Base-by-base conservation (phyloP, 805 yeast species). In the Lipomyces orientalis region DNA sequence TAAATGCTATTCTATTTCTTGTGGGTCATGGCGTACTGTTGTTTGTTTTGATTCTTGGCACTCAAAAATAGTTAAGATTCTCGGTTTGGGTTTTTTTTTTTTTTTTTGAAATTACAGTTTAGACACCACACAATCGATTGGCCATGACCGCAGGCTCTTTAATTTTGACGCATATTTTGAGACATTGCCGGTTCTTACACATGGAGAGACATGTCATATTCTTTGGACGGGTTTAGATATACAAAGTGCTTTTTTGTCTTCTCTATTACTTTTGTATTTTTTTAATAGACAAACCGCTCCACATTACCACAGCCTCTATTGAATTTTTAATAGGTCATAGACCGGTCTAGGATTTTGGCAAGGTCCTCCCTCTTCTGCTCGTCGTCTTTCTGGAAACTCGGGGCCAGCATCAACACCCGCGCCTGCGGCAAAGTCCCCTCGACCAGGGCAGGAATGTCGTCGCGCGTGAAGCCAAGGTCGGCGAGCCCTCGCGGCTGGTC, bases 381-480 rank as follows among this genome's bases (percentile, higher is more conserved):
- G 25, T 75, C 77, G 31, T 73, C 77, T n/a, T 73, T 69, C 55
- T 77, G 75, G 35, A 76, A 73, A 10, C 71, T 68, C 0, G 80
- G 80, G 8, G 80, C 81, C 34, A 79, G 71, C 64, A 72, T 77
- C 59, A 79, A 73, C n/a, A 79, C 81, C 19, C 82, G 75, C 39
- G 77, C 74, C 68, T 79, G 82, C 16, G 82, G 82, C 57, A 79
- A 65, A 3, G 82, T 79, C 0, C 82, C 82, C 31, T 75, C 72
- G 7, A 79, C 81, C n/a, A 79, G 74, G n/a, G 66, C 67, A n/a
- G 76, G 77, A 51, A 79, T 64, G 67, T 79, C 81, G 31, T 71
- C 67, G 16, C 67, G 49, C n/a, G 68, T 59, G 69, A 76, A 79
- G 4, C 82, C 82, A 9, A 79, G 75, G 46, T 70, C 80, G 49